A percentile compares a stretch with the other conserved stretches of the same genome.
Evolutionary conservation across 768 basidiomycete genomes (phyloP).

Genomic region (Russula griseocarnosa): DNA sequence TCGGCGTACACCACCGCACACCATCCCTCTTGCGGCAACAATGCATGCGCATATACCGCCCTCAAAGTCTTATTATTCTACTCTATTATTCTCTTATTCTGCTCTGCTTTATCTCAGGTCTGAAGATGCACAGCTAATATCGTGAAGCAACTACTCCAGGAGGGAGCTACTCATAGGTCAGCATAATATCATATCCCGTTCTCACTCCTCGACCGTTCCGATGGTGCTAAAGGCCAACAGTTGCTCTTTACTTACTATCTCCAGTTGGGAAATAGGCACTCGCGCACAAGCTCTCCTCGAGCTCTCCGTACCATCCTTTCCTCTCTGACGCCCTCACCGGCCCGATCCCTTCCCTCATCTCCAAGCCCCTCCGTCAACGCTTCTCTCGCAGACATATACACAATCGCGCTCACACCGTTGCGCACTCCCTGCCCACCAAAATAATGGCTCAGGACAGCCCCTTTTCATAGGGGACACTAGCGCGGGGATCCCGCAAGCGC

Average conservation of each 20-base stretch:
- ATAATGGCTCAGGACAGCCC: constrained; percentile 47
- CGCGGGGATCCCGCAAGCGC: constrained; percentile 73
- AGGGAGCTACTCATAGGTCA: constrained; percentile 43
- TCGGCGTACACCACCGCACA: no score
- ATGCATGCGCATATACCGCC: background rate
- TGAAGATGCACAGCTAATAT: constrained; percentile 37
- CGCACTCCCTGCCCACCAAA: constrained; percentile 45
- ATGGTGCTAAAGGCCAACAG: no score
- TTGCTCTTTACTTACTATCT: no score
- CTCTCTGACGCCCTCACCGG: constrained; percentile 38
- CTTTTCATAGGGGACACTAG: constrained; percentile 56
- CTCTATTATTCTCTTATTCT: background rate
- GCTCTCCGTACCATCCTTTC: constrained; percentile 44
- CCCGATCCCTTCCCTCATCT: constrained; percentile 34
- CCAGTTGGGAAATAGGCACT: constrained; percentile 54
- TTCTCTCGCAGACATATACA: constrained; percentile 51
- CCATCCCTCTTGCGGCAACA: background rate
- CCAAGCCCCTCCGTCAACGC: constrained; percentile 29
- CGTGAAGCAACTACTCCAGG: constrained; percentile 39
- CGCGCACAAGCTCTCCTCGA: constrained; percentile 51
- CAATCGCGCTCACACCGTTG: constrained; percentile 50
- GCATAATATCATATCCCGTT: constrained; percentile 4
- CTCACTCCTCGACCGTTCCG: background rate
- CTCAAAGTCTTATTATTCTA: background rate
- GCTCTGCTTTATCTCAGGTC: constrained; percentile 34